These are phyloP conservation scores for Themeda triandra DNA, from an alignment of 176 grass and related monocot genomes.

Conservation along the genomic window DNA sequence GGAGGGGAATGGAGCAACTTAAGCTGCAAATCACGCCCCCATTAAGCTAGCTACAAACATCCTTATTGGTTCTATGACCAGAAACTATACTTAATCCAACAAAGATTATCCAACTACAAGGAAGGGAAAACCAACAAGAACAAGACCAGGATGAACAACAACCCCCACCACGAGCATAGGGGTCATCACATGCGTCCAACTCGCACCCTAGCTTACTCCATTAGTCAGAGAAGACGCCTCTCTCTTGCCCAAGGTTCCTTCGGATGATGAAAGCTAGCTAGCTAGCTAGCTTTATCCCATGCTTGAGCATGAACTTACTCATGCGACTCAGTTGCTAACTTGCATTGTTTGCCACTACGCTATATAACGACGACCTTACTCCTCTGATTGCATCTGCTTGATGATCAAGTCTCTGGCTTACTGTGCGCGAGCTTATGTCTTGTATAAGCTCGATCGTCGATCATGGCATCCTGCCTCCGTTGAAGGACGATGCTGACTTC, in stretches of 20 bases:
- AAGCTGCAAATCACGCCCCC: neutral
- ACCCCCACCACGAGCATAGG: constrained; percentile 19
- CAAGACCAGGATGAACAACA: constrained; percentile 25
- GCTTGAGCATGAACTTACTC: constrained; percentile 36
- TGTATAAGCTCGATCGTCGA: constrained; percentile 31
- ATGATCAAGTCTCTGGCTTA: constrained; percentile 28
- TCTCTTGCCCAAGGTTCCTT: constrained; percentile 11
- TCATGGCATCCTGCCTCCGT: constrained; percentile 62
- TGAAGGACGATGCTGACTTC: constrained; percentile 82
- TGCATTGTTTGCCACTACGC: neutral
- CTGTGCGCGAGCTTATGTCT: constrained; percentile 24
- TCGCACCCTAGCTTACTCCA: constrained; percentile 38
- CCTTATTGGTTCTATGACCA: constrained; percentile 43
- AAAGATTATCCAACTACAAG: constrained; percentile 46
- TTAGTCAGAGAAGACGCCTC: constrained; percentile 39
- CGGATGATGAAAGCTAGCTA: constrained; percentile 26
- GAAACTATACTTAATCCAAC: constrained; percentile 53
- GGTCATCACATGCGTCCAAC: constrained; percentile 49
- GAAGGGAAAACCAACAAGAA: constrained; percentile 36
- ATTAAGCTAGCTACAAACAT: constrained; percentile 44
- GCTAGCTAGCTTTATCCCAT: constrained; percentile 11
- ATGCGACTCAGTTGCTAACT: too few relatives aligned
- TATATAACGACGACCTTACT: constrained; percentile 6
- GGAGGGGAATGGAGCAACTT: constrained; percentile 6
- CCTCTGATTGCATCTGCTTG: constrained; percentile 24